phyloP scores from a whole-genome alignment of 2,329 filamentous ascomycete species.

The Aspergillus eucalypticola region DNA sequence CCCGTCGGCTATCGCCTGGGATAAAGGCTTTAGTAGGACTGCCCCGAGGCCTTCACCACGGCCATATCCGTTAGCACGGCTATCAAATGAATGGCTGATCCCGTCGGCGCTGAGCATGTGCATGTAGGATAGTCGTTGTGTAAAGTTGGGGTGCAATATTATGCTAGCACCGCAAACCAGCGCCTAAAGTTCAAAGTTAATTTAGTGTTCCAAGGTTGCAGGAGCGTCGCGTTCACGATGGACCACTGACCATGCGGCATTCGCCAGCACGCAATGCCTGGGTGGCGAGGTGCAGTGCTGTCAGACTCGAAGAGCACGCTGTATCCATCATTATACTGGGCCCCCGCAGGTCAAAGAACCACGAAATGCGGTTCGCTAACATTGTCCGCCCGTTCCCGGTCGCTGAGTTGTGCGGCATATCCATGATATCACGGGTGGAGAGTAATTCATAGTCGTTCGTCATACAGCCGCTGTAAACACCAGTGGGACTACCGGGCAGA shows the following conservation, averaged over 20 bases:
- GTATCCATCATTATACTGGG: slow-evolving; percentile 43
- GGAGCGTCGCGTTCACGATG: too few species aligned
- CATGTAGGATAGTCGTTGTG: slow-evolving; percentile 22
- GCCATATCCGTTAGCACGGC: slow-evolving; percentile 54
- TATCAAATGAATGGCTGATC: slow-evolving; percentile 50
- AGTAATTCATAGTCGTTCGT: slow-evolving; percentile 32
- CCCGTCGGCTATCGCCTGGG: slow-evolving; percentile 49
- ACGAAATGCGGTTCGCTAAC: slow-evolving; percentile 39
- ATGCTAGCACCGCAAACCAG: slow-evolving; percentile 39
- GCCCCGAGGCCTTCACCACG: slow-evolving; percentile 51
- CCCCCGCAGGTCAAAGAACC: slow-evolving; percentile 39
- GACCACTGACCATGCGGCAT: slow-evolving; percentile 13
- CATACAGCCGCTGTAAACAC: slow-evolving; percentile 31
- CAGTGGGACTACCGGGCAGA: slow-evolving; percentile 26
- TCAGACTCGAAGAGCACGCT: slow-evolving; percentile 38
- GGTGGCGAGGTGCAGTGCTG: slow-evolving; percentile 26
- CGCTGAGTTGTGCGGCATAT: slow-evolving; percentile 23
- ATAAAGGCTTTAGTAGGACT: slow-evolving; percentile 50
- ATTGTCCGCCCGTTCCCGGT: slow-evolving; percentile 34
- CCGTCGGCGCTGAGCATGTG: slow-evolving; percentile 47
- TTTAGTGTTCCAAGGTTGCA: too few species aligned
- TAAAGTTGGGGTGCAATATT: slow-evolving; percentile 32
- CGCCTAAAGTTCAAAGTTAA: too few species aligned
- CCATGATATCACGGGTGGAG: slow-evolving; percentile 28
- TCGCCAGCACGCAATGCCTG: slow-evolving; percentile 25